Percentiles rank a stretch among this genome's conserved stretches.
phyloP scores from a whole-genome alignment of 306 rosid species.

The Dryas octopetala region DNA sequence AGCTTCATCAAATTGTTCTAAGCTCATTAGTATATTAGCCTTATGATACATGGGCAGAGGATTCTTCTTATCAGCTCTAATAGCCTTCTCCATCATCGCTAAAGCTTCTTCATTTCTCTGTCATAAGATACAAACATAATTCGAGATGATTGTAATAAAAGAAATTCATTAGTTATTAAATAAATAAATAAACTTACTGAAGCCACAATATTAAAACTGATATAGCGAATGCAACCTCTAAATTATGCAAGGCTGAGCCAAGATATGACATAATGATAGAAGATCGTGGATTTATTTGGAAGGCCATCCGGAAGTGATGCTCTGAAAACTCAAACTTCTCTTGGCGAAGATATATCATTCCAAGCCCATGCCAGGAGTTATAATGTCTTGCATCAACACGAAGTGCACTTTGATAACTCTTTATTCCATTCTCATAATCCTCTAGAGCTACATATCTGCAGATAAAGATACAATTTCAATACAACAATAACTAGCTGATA shows the following conservation, averaged over 20 bases:
- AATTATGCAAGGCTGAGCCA: constrained; percentile 80
- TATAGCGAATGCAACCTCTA: constrained; percentile 59
- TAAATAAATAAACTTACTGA: constrained; percentile 20
- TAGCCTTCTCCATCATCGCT: constrained; percentile 88
- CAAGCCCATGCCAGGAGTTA: constrained; percentile 98
- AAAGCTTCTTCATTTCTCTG: constrained; percentile 90
- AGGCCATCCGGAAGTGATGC: constrained; percentile 92
- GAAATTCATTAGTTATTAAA: neutral
- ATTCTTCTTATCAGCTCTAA: constrained; percentile 86
- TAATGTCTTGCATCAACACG: constrained; percentile 89
- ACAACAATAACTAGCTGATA: constrained; percentile 26
- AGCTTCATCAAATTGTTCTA: constrained; percentile 80
- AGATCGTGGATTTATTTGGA: constrained; percentile 77
- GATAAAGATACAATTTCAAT: constrained; percentile 26
- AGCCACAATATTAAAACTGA: constrained; percentile 20
- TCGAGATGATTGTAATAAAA: constrained; percentile 23
- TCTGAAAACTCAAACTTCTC: constrained; percentile 90
- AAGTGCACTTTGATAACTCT: constrained; percentile 92
- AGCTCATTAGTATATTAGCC: constrained; percentile 80
- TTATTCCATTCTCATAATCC: constrained; percentile 94
- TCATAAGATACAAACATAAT: constrained; percentile 25
- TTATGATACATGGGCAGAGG: constrained; percentile 99
- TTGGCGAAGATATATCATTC: constrained; percentile 92
- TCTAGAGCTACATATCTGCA: constrained; percentile 85
- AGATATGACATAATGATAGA: constrained; percentile 89